A percentile compares a stretch with the other conserved stretches of the same genome.
These are phyloP conservation scores for Dothiorella sarmentorum DNA, from an alignment of 2,329 filamentous ascomycete genomes.

Conservation along the genomic window DNA sequence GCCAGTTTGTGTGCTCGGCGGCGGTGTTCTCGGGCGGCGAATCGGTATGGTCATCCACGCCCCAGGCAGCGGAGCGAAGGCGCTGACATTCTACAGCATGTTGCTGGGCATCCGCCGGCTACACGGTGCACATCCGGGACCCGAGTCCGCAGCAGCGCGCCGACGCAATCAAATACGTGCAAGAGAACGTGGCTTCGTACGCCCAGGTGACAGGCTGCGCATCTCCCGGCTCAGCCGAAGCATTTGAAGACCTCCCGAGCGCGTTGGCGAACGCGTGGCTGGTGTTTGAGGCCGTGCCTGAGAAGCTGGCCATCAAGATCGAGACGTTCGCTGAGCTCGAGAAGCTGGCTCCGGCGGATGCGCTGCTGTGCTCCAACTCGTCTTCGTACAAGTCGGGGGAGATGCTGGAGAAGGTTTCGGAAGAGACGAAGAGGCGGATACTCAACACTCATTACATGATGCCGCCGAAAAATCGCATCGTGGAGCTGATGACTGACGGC, in stretches of 20 bases:
- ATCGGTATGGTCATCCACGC: conserved; percentile 3
- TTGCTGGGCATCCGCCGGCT: conserved; percentile 43
- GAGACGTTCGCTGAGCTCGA: conserved; percentile 49
- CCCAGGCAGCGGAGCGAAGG: no score
- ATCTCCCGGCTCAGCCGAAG: conserved; percentile 28
- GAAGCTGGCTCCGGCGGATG: conserved; percentile 41
- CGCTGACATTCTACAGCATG: neutral
- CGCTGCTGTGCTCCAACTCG: conserved; percentile 51
- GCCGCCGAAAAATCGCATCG: conserved; percentile 43
- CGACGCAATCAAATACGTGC: conserved; percentile 41
- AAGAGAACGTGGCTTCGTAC: conserved; percentile 32
- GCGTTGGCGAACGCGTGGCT: conserved; percentile 51
- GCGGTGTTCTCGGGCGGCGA: conserved; percentile 24
- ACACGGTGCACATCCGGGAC: conserved; percentile 44
- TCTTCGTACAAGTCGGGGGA: conserved; percentile 52
- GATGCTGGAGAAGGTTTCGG: conserved; percentile 45
- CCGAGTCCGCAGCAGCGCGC: conserved; percentile 37
- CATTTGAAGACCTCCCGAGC: conserved; percentile 37
- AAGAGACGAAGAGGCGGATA: conserved; percentile 38
- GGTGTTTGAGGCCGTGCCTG: conserved; percentile 54
- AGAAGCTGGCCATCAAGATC: conserved; percentile 49
- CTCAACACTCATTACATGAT: conserved; percentile 54
- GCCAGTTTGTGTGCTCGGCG: conserved; percentile 24
- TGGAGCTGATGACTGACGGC: conserved; percentile 55
- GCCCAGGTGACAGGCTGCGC: conserved; percentile 11